Percentiles rank a stretch among this genome's conserved stretches.
phyloP scores from a whole-genome alignment of 192 early-diverging fungal genomes.

The Globomyces pollinis-pini region DNA sequence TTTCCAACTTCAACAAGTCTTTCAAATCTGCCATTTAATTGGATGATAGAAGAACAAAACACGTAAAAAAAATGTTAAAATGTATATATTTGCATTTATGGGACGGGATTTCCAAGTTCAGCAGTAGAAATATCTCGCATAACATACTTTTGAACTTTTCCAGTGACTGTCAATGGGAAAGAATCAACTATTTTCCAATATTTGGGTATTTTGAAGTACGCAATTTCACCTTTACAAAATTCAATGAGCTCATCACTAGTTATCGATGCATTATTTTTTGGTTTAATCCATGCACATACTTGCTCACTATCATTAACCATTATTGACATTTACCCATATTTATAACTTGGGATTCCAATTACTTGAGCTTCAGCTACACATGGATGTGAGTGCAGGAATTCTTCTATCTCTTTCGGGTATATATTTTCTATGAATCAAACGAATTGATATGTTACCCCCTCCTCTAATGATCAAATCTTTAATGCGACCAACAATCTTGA shows the following conservation, averaged over 20 bases:
- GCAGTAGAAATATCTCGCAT: conserved; percentile 25
- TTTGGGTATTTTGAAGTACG: conserved; percentile 39
- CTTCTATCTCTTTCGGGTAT: conserved; percentile 39
- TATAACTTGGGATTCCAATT: conserved; percentile 34
- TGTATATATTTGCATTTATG: too few species aligned
- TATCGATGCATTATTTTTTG: conserved; percentile 12
- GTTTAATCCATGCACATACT: conserved; percentile 40
- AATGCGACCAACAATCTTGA: conserved; percentile 39
- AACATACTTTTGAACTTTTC: conserved; percentile 41
- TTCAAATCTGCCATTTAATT: too few species aligned
- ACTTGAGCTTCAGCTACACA: conserved; percentile 34
- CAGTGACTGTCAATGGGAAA: conserved; percentile 37
- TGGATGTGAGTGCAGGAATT: conserved; percentile 30
- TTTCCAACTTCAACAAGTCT: conserved; percentile 9
- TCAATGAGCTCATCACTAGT: conserved; percentile 24
- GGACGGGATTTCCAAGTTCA: too few species aligned
- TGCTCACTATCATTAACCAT: too few species aligned
- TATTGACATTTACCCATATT: too few species aligned
- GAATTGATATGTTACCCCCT: conserved; percentile 7
- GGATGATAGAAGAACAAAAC: too few species aligned
- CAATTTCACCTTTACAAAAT: conserved; percentile 33
- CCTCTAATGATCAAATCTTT: conserved; percentile 47
- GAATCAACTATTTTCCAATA: conserved; percentile 24
- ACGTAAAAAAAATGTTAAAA: too few species aligned
- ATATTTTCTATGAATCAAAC: conserved; percentile 48